phyloP scores from a whole-genome alignment of 2,329 filamentous ascomycete genomes.

The Aphanoascus verrucosus region DNA sequence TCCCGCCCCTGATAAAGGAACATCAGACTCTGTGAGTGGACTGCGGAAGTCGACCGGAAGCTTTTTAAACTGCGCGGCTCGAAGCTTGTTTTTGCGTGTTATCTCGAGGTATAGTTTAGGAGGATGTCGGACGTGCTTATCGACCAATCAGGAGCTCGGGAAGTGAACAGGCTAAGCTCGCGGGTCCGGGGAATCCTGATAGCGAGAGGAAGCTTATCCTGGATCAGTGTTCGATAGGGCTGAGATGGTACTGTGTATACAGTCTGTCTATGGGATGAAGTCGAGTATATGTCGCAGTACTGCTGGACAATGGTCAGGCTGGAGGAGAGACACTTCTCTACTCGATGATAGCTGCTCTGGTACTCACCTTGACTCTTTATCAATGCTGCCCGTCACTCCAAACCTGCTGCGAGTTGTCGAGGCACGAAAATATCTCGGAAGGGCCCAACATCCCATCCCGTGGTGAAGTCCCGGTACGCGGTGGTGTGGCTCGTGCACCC shows the following conservation, averaged over 20 bases:
- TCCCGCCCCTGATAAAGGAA: too few relatives aligned
- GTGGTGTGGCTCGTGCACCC: not conserved
- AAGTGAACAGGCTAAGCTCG: conserved; percentile 1
- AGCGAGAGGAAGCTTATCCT: not conserved
- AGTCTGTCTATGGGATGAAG: not conserved
- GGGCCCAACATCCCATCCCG: not conserved
- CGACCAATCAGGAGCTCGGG: conserved; percentile 11
- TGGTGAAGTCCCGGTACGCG: not conserved
- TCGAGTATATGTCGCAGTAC: not conserved
- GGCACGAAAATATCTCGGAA: conserved; percentile 7
- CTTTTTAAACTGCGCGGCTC: too few relatives aligned
- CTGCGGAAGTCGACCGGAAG: too few relatives aligned
- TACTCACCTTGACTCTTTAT: not conserved
- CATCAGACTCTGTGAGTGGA: too few relatives aligned
- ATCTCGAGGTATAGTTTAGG: conserved; percentile 6
- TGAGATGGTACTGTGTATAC: not conserved
- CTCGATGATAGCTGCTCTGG: too few relatives aligned
- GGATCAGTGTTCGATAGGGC: conserved; percentile 5
- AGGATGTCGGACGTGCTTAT: conserved; percentile 8
- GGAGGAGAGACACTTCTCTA: too few relatives aligned
- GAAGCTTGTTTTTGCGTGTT: not conserved
- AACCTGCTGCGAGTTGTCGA: too few relatives aligned
- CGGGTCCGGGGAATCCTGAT: conserved; percentile 7
- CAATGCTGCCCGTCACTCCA: not conserved
- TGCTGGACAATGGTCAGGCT: too few relatives aligned